Base-by-base conservation (phyloP, 345 rosid species). In the Lumnitzera racemosa region DNA sequence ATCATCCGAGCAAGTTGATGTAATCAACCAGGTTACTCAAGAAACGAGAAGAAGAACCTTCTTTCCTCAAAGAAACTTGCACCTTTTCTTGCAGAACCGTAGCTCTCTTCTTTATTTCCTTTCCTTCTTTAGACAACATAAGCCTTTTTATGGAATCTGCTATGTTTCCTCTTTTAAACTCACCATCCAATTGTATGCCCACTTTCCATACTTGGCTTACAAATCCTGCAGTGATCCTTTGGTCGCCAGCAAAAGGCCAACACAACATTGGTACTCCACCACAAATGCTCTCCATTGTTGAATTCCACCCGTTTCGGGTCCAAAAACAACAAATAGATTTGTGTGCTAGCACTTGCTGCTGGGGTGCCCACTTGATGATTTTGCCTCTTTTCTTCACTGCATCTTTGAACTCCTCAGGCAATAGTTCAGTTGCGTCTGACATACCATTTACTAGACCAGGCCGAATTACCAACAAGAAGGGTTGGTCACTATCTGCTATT, bases 291-390 rank as follows among this genome's bases (percentile, higher is more conserved):
- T 65, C 69, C 43, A 65, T 8, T 0, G 29, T 49, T 5, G 69
- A 65, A 62, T 65, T 65, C 61, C 62, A 65, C 20, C 69, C 62
- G 23, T 62, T 57, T 20, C 58, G 62, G 3, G 51, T 57, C 57
- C 50, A 65, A 53, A 65, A 57, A 15, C 69, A 56, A 0, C 57
- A 56, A 11, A 58, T 24, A 50, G 69, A 53, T 12, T 17, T 41
- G 29, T 65, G 63, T 4, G 57, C 50, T 16, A 57, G 15, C 43
- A 65, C 62, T 51, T 57, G 55, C 17, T 43, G 49, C 24, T 65
- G 69, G 13, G 69, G 69, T 4, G 69, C 62, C 69, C 69, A 65
- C 13, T 25, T 24, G 59, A 63, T 59, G 3, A 63, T 55, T 29
- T 24, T 8, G 9, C 54, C 67, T 27, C 51, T 54, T 16, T 59